Conservation (phyloP, 345 rosid genomes). For the Gossypium anomalum region DNA sequence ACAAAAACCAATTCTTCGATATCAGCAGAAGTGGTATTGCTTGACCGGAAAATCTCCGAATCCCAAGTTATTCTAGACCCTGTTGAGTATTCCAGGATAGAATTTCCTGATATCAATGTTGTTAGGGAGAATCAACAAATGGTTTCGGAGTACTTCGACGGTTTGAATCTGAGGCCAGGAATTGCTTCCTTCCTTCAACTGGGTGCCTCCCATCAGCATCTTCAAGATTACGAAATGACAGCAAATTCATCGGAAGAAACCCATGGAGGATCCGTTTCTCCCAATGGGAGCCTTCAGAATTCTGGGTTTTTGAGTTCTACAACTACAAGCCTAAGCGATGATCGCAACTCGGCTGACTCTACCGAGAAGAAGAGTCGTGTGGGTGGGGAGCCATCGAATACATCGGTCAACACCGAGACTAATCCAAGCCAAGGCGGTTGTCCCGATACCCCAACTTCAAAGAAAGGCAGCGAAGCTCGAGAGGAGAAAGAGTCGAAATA, state of each 20-base stretch:
- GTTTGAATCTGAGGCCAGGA: conserved; percentile 35
- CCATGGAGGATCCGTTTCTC: conserved; percentile 28
- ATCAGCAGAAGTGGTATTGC: conserved; percentile 78
- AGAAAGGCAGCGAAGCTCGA: conserved; percentile 26
- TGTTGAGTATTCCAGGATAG: conserved; percentile 77
- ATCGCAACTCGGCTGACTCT: conserved; percentile 58
- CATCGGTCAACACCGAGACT: conserved; percentile 27
- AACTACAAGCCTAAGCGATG: conserved; percentile 74
- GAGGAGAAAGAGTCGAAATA: conserved; percentile 26
- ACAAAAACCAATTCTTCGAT: conserved; percentile 46
- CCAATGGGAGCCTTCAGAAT: conserved; percentile 38
- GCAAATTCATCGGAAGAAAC: conserved; percentile 40
- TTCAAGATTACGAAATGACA: conserved; percentile 50
- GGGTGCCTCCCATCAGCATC: conserved; percentile 43
- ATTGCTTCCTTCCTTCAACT: conserved; percentile 68
- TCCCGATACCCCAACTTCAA: conserved; percentile 62
- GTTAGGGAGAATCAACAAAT: conserved; percentile 69
- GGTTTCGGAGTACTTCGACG: conserved; percentile 71
- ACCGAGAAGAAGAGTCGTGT: conserved; percentile 36
- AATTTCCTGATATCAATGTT: conserved; percentile 71
- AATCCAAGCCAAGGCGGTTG: conserved; percentile 28
- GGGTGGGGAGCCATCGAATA: conserved; percentile 21
- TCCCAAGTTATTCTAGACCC: conserved; percentile 45
- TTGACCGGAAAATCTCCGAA: conserved; percentile 53
- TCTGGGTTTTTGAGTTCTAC: conserved; percentile 63